phyloP scores from a whole-genome alignment of 371 early-diverging fungal species.

The Apophysomyces trapeziformis region DNA sequence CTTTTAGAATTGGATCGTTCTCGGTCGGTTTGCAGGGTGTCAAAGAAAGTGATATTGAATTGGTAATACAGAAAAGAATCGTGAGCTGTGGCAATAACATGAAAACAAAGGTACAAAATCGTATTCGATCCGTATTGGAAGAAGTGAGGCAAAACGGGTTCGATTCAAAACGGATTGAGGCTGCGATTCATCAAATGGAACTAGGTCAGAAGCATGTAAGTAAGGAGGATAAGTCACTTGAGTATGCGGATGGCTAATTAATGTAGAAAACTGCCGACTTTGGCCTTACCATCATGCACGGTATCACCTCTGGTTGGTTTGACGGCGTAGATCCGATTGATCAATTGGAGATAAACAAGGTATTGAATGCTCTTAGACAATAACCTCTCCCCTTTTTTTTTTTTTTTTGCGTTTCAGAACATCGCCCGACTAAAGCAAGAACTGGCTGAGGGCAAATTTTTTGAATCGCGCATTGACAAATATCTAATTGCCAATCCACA shows the following conservation, averaged over 20 bases:
- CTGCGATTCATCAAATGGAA: conserved; percentile 90
- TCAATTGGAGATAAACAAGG: conserved; percentile 79
- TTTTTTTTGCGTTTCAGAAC: conserved; percentile 46
- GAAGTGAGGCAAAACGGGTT: conserved; percentile 77
- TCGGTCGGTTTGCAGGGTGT: conserved; percentile 79
- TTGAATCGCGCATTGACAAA: conserved; percentile 70
- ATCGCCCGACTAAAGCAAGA: conserved; percentile 75
- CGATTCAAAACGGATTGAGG: conserved; percentile 77
- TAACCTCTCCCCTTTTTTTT: too few species aligned
- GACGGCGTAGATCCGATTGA: conserved; percentile 89
- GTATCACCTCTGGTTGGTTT: conserved; percentile 82
- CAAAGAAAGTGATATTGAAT: conserved; percentile 53
- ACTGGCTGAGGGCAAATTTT: conserved; percentile 67
- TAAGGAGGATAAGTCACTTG: background rate
- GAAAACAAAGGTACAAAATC: conserved; percentile 61
- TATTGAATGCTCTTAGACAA: conserved; percentile 17
- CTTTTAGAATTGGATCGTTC: conserved; percentile 51
- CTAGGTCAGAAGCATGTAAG: conserved; percentile 86
- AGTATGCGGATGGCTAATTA: background rate
- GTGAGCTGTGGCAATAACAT: background rate
- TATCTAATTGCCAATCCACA: conserved; percentile 83
- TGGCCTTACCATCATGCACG: conserved; percentile 84
- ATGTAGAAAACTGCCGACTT: conserved; percentile 84
- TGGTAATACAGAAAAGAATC: conserved; percentile 32
- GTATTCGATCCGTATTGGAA: conserved; percentile 72